Evolutionary conservation across 768 basidiomycete genomes (phyloP).

Genomic region (Coprinopsis strossmayeri): DNA sequence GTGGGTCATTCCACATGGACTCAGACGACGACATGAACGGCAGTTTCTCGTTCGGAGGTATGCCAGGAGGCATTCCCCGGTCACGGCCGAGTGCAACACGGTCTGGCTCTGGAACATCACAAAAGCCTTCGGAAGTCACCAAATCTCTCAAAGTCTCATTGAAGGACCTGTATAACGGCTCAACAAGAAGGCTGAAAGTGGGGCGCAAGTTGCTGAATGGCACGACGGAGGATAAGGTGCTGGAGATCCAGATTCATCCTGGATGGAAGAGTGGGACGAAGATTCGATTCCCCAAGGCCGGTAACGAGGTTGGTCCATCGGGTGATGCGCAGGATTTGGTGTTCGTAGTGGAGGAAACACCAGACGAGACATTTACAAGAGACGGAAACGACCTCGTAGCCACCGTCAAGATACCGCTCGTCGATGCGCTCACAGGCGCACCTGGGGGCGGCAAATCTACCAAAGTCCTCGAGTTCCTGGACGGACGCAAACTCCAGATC

Average conservation of each 20-base stretch:
- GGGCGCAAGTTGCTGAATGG: conserved; percentile 69
- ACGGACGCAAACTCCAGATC: conserved; percentile 73
- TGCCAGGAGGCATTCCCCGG: conserved; percentile 46
- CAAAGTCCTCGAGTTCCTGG: conserved; percentile 64
- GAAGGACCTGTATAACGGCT: conserved; percentile 80
- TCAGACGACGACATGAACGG: conserved; percentile 42
- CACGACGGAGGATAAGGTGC: conserved; percentile 75
- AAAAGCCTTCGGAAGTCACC: conserved; percentile 52
- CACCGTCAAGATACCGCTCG: conserved; percentile 58
- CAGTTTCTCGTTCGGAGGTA: conserved; percentile 28
- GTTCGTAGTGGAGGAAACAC: conserved; percentile 95
- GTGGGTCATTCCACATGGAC: no score
- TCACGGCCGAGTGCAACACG: conserved; percentile 14
- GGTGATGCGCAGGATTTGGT: conserved; percentile 87
- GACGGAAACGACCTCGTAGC: conserved; percentile 77
- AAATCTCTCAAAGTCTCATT: conserved; percentile 82
- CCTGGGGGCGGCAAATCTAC: conserved; percentile 24
- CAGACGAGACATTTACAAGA: conserved; percentile 67
- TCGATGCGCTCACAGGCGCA: conserved; percentile 73
- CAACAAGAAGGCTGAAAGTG: conserved; percentile 85
- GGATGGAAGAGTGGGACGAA: conserved; percentile 98
- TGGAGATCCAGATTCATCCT: conserved; percentile 74
- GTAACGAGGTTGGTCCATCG: conserved; percentile 59
- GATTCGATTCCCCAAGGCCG: conserved; percentile 81
- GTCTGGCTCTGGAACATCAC: conserved; percentile 19